Conservation (phyloP, 2,329 filamentous ascomycete genomes). For the Epichloe glyceriae region DNA sequence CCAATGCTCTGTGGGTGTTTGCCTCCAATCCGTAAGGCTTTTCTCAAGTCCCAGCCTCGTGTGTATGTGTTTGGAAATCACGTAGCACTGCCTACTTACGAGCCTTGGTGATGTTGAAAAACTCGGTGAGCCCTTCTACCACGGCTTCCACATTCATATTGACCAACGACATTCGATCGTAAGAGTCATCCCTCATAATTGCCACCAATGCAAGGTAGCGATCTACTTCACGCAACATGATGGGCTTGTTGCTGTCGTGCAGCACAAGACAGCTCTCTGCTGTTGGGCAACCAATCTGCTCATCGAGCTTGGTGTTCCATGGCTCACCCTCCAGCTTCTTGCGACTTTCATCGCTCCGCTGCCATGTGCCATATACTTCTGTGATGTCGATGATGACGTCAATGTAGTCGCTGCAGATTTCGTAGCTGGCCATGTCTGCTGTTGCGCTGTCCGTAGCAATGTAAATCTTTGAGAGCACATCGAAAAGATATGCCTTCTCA, state of each 20-base stretch:
- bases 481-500: slow-evolving; percentile 96
- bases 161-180: slow-evolving; percentile 71
- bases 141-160: slow-evolving; percentile 81
- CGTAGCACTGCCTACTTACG: slow-evolving; percentile 20
- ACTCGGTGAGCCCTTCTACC: slow-evolving; percentile 64
- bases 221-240: slow-evolving; percentile 57
- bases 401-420: slow-evolving; percentile 97
- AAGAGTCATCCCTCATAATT: slow-evolving; percentile 75
- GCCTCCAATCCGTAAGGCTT: not conserved
- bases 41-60: not conserved
- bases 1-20: not conserved
- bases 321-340: slow-evolving; percentile 45
- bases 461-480: slow-evolving; percentile 96
- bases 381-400: slow-evolving; percentile 96
- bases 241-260: slow-evolving; percentile 49
- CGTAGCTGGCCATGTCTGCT: slow-evolving; percentile 89
- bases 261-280: slow-evolving; percentile 57
- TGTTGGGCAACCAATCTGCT: slow-evolving; percentile 52
- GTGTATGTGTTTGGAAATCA: not conserved
- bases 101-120: slow-evolving; percentile 60
- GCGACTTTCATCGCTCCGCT: slow-evolving; percentile 40
- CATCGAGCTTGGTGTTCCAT: slow-evolving; percentile 48
- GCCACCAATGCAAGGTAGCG: slow-evolving; percentile 70
- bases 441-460: slow-evolving; percentile 91
- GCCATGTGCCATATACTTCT: slow-evolving; percentile 79